phyloP scores from a whole-genome alignment of 2,329 filamentous ascomycete species.

The Ophiostoma populinum region DNA sequence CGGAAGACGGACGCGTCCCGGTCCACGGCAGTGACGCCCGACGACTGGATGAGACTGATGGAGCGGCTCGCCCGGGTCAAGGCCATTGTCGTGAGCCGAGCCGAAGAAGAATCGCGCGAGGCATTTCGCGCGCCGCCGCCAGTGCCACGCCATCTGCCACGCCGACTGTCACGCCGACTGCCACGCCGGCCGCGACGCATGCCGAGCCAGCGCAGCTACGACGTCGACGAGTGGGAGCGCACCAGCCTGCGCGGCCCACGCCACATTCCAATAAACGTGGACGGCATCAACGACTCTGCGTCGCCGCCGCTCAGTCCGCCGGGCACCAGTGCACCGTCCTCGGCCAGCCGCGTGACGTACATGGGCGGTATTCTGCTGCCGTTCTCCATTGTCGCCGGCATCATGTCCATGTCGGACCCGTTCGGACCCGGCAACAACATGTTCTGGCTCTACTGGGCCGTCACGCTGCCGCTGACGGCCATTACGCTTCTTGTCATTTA shows the following conservation, averaged over 20 bases:
- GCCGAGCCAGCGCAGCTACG: too few species aligned
- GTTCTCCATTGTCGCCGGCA: constrained; percentile 27
- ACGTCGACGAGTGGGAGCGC: too few species aligned
- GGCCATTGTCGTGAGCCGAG: too few species aligned
- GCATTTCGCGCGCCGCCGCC: too few species aligned
- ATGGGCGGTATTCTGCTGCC: constrained; percentile 31
- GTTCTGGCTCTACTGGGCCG: constrained; percentile 34
- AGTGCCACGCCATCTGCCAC: too few species aligned
- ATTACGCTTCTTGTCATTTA: constrained; percentile 27
- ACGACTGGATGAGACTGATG: too few species aligned
- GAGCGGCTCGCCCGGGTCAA: too few species aligned
- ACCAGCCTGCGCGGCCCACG: background rate
- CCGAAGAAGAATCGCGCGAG: too few species aligned
- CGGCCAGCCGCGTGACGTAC: constrained; percentile 30
- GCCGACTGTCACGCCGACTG: constrained; percentile 11
- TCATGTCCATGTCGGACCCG: constrained; percentile 28
- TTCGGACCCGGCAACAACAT: constrained; percentile 23
- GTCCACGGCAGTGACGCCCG: too few species aligned
- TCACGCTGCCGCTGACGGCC: constrained; percentile 21
- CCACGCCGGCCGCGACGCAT: too few species aligned
- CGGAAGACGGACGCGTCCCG: too few species aligned
- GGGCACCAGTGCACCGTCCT: constrained; percentile 20
- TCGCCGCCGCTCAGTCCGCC: background rate
- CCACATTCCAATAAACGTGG: background rate
- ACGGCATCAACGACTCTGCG: background rate